Conservation (phyloP, 805 yeast species). For the Ascoidea rubescens region DNA sequence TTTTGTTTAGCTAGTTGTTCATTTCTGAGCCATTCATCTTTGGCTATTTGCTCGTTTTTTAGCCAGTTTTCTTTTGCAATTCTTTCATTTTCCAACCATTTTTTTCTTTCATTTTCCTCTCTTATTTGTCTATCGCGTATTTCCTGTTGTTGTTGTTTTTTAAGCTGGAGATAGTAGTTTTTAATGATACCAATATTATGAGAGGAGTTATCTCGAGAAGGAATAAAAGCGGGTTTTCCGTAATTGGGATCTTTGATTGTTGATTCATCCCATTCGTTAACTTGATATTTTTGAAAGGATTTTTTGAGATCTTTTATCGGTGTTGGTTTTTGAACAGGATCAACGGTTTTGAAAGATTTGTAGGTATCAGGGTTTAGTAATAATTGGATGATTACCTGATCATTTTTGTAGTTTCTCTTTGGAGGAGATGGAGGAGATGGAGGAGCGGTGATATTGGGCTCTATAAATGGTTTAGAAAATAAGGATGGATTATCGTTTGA, state of each 20-base stretch:
- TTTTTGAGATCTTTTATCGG: background rate
- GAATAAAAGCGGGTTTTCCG: background rate
- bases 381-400: conserved; percentile 1
- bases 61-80: background rate
- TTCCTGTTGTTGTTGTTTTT: background rate
- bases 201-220: background rate
- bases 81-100: background rate
- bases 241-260: too few species aligned
- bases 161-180: background rate
- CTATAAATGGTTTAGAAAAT: background rate
- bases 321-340: too few species aligned
- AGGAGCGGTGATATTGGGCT: too few species aligned
- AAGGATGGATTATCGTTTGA: background rate
- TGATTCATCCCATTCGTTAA: too few species aligned
- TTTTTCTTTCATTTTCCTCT: background rate
- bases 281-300: background rate
- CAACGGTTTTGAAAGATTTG: conserved; percentile 3
- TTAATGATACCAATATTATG: conserved; percentile 4
- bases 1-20: background rate
- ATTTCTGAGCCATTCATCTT: background rate
- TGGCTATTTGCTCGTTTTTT: background rate
- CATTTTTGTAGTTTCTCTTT: background rate
- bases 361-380: conserved; percentile 6
- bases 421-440: too few species aligned
- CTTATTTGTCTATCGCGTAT: background rate